phyloP scores from a whole-genome alignment of 2,329 filamentous ascomycete genomes.

The Talaromyces islandicus region DNA sequence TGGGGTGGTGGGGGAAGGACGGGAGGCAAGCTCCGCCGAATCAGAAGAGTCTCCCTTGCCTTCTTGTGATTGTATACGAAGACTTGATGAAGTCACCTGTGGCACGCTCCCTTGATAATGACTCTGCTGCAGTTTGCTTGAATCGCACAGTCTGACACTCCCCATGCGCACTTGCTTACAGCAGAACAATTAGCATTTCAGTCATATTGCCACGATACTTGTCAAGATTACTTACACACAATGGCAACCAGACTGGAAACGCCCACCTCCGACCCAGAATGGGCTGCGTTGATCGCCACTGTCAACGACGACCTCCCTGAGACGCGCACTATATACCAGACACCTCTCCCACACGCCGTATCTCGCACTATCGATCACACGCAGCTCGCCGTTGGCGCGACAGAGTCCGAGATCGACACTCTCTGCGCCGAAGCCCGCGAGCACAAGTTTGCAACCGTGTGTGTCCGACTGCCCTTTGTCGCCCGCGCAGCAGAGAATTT shows the following conservation, averaged over 20 bases:
- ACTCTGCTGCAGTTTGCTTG: neutral
- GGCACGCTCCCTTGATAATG: neutral
- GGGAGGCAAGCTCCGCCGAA: neutral
- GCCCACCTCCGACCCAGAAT: conserved; percentile 27
- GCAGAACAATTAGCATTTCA: neutral
- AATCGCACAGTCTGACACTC: neutral
- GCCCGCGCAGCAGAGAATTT: conserved; percentile 45
- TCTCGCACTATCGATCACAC: conserved; percentile 40
- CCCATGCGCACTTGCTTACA: neutral
- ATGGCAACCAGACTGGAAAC: conserved; percentile 11
- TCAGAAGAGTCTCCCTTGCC: neutral
- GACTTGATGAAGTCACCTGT: neutral
- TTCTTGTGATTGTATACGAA: neutral
- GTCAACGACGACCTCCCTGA: conserved; percentile 21
- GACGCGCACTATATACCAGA: conserved; percentile 16
- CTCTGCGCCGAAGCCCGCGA: conserved; percentile 51
- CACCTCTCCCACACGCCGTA: conserved; percentile 21
- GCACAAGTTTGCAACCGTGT: conserved; percentile 44
- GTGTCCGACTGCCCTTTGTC: conserved; percentile 52
- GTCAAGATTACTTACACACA: too few relatives aligned
- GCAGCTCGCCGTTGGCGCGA: conserved; percentile 36
- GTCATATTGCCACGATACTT: neutral
- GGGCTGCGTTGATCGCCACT: conserved; percentile 24
- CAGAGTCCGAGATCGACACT: conserved; percentile 43
- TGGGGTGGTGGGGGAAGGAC: neutral